phyloP scores from a whole-genome alignment of 2,329 filamentous ascomycete genomes.

The Cryphonectria carpinicola region DNA sequence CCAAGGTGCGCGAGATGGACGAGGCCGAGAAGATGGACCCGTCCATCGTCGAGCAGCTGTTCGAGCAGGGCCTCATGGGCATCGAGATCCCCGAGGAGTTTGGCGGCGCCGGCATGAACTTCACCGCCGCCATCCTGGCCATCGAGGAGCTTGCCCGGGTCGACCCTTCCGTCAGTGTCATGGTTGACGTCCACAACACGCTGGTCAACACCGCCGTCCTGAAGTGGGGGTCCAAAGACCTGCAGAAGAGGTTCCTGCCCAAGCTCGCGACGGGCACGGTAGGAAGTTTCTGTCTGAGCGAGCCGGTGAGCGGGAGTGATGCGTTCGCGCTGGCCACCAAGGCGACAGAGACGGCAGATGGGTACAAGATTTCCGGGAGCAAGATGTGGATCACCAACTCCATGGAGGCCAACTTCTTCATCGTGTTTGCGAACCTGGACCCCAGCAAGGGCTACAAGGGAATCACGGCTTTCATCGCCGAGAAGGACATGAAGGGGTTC shows the following conservation, averaged over 20 bases:
- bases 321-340: slow-evolving; percentile 94
- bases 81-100: slow-evolving; percentile 97
- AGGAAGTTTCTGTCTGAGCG: slow-evolving; percentile 89
- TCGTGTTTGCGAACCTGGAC: slow-evolving; percentile 96
- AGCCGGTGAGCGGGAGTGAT: slow-evolving; percentile 91
- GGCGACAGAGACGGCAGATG: slow-evolving; percentile 79
- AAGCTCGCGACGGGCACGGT: slow-evolving; percentile 87
- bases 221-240: slow-evolving; percentile 76
- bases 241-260: slow-evolving; percentile 89
- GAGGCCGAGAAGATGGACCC: slow-evolving; percentile 95
- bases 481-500: slow-evolving; percentile 88
- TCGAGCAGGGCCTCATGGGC: slow-evolving; percentile 97
- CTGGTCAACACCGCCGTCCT: slow-evolving; percentile 92
- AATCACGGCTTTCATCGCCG: slow-evolving; percentile 93
- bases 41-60: slow-evolving; percentile 83
- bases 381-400: slow-evolving; percentile 99
- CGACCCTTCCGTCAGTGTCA: slow-evolving; percentile 91
- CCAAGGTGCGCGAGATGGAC: slow-evolving; percentile 95
- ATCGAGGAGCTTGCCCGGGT: slow-evolving; percentile 96
- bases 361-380: slow-evolving; percentile 84
- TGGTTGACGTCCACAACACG: slow-evolving; percentile 98
- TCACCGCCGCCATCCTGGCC: slow-evolving; percentile 91
- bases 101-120: slow-evolving; percentile 98
- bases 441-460: slow-evolving; percentile 93
- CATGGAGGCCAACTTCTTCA: slow-evolving; percentile 91